Evolutionary conservation across 768 basidiomycete species (phyloP).

Genomic region (Thelephora aurantiotincta): DNA sequence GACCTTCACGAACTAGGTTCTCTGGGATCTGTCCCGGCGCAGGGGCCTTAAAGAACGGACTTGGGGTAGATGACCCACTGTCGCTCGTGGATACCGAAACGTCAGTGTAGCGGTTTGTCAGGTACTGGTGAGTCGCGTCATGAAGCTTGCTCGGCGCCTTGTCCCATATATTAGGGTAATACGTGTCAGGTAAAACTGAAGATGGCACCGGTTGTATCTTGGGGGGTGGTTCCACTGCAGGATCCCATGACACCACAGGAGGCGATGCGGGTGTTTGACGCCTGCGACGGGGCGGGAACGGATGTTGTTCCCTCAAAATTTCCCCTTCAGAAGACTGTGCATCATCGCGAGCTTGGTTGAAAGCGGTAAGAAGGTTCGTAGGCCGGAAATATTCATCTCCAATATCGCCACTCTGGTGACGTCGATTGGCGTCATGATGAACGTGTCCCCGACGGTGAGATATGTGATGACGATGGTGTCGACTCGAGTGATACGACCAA

Average conservation of each 20-base stretch:
- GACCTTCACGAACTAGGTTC: conserved; percentile 50
- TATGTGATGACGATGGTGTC: too few species aligned
- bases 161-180: conserved; percentile 86
- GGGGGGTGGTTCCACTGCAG: conserved; percentile 69
- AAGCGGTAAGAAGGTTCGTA: too few species aligned
- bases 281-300: too few species aligned
- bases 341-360: too few species aligned
- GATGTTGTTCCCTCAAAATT: too few species aligned
- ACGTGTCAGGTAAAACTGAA: conserved; percentile 59
- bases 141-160: conserved; percentile 29
- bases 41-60: conserved; percentile 46
- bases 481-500: too few species aligned
- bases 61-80: conserved; percentile 8
- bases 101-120: conserved; percentile 17
- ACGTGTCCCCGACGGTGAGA: too few species aligned
- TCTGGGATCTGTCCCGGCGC: conserved; percentile 51
- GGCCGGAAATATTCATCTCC: too few species aligned
- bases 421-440: too few species aligned
- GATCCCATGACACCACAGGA: conserved; percentile 67
- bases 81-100: conserved; percentile 22
- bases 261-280: conserved; percentile 31
- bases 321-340: too few species aligned
- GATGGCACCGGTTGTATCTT: conserved; percentile 35
- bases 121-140: conserved; percentile 20
- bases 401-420: too few species aligned